Evolutionary conservation across 805 yeast genomes (phyloP), one percentile per base, ranked within the genome.

Genomic region (Wickerhamiella cacticola): DNA sequence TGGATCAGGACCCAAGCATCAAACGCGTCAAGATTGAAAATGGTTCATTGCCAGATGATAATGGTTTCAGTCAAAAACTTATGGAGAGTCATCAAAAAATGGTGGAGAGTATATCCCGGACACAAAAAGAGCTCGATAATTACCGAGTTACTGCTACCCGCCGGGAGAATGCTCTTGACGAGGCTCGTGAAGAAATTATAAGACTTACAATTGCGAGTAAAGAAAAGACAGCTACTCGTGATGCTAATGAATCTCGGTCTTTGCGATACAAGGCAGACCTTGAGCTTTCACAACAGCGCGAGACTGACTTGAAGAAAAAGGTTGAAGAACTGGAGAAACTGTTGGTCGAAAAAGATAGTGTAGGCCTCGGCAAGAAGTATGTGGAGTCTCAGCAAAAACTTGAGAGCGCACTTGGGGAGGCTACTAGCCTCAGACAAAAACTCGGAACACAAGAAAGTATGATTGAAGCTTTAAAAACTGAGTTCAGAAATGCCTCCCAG

Each of bases 391-490:
- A 12, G 13, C 12, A 28, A 26, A 33, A 45, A 13, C 5, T 25
- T 7, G 46, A 33, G 34, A 19, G 45, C 12, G 13, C 38, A 3
- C 41, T 31, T 18, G 54, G 47, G 9, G 55, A 67, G 49, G 68
- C 71, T n/a, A 63, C 71, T 57, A 68, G 69, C 5, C 57, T 79
- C 29, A 70, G 72, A 50, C 70, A 70, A 5, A 68, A 71, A 45
- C 63, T 80, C 2, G 63, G 65, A 25, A 70, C 63, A 23, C 63
- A 71, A 41, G 63, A 71, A 16, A 62, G 66, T 9, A 70, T 69
- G 52, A 55, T 72, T 1, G 71, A 70, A 25, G 68, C 8, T 45
- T 51, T 12, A 61, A 61, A 48, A 56, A 53, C 42, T 58, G 60
- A 41, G 53, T 26, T 44, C 5, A 8, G 8, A 13, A 16, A 55